Evolutionary conservation across 441 rosid species (phyloP).

Genomic region (Raphanus hybrid): DNA sequence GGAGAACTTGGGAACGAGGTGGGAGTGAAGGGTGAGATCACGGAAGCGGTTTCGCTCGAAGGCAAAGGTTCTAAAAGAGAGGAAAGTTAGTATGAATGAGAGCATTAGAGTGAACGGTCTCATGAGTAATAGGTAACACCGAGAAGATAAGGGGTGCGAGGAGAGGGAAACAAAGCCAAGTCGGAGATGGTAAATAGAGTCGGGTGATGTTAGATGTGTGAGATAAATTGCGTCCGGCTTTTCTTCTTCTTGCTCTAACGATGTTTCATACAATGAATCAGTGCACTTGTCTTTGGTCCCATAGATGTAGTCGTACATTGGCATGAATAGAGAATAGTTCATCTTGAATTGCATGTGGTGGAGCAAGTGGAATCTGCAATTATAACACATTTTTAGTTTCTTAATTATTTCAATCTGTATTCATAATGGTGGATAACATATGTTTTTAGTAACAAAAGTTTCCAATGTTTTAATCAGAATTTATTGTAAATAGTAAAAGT

Average conservation of each 20-base stretch:
- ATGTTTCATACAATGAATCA: conserved; percentile 45
- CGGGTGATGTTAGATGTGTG: conserved; percentile 56
- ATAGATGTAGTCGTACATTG: conserved; percentile 65
- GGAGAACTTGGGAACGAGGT: conserved; percentile 54
- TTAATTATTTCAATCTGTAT: not conserved
- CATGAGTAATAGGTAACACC: conserved; percentile 41
- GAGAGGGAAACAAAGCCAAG: conserved; percentile 56
- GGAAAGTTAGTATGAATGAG: conserved; percentile 39
- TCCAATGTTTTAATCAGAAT: not conserved
- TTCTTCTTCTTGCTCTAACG: conserved; percentile 49
- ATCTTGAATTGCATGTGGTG: conserved; percentile 73
- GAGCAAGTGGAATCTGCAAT: conserved; percentile 57
- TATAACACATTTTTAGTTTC: not conserved
- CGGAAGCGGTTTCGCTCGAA: conserved; percentile 50
- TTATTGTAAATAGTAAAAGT: too few species aligned
- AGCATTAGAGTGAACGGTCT: conserved; percentile 46
- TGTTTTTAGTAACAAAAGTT: not conserved
- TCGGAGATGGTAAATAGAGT: conserved; percentile 58
- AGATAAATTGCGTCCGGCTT: conserved; percentile 54
- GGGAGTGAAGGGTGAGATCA: conserved; percentile 54
- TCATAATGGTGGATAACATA: not conserved
- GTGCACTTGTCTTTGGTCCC: conserved; percentile 56
- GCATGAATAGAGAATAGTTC: conserved; percentile 68
- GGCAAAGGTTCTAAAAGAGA: conserved; percentile 42
- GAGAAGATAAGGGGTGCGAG: conserved; percentile 49